Conservation (phyloP, 176 grass and related monocot species). For the sorghum (Sorghum bicolor) region Sorghum_bicolor_NCBIv3 NC_012877.2:52649001-52649500, state of each 20-base stretch:
- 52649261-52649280: neutral
- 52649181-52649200: neutral
- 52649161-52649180: neutral
- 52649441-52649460: slow-evolving; percentile 46
- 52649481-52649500: slow-evolving; percentile 47
- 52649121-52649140: neutral
- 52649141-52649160: neutral
- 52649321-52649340: neutral
- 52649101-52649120: slow-evolving; percentile 15
- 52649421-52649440: slow-evolving; percentile 44
- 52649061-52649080: neutral
- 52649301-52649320: neutral
- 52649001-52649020: neutral
- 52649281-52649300: neutral
- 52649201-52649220: neutral
- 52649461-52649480: slow-evolving; percentile 80
- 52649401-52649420: neutral
- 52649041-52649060: neutral
- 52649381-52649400: neutral
- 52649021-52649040: neutral
- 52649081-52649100: neutral
- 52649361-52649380: neutral
- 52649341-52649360: neutral
- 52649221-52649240: neutral
- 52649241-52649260: slow-evolving; percentile 1